Percentiles rank a stretch among this genome's conserved stretches.
Conservation (phyloP, 2,329 filamentous ascomycete genomes). For the Trichoderma simmonsii region DNA sequence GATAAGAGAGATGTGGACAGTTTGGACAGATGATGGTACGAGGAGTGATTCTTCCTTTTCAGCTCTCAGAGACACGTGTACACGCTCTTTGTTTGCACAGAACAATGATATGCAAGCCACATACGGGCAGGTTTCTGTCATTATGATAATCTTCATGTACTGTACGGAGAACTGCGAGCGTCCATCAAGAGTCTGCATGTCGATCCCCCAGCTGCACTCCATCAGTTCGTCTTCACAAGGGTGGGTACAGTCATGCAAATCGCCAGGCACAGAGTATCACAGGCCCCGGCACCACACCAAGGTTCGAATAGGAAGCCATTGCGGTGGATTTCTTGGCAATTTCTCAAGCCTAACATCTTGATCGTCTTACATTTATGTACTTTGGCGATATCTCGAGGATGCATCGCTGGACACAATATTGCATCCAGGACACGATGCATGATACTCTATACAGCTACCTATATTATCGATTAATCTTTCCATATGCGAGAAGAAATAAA, state of each 20-base stretch:
- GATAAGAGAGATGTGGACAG: background rate
- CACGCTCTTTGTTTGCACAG: background rate
- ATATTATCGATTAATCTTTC: background rate
- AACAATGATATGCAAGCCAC: background rate
- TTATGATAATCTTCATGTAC: background rate
- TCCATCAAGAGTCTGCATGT: background rate
- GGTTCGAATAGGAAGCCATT: background rate
- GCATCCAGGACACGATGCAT: no score
- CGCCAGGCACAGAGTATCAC: background rate
- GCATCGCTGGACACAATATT: background rate
- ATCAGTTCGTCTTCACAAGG: background rate
- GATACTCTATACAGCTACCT: no score
- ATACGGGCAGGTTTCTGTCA: background rate
- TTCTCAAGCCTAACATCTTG: background rate
- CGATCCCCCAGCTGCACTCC: background rate
- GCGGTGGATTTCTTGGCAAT: background rate
- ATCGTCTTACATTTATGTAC: background rate
- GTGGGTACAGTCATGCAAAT: conserved; percentile 2
- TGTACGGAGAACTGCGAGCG: background rate
- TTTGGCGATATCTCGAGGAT: background rate
- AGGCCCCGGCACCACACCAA: background rate
- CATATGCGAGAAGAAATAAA: background rate
- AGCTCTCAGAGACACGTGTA: background rate
- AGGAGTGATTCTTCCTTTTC: background rate
- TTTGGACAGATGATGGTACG: background rate